Evolutionary conservation across 768 basidiomycete species (phyloP), one percentile per base, ranked within the genome.

Genomic region (Russula earlei): DNA sequence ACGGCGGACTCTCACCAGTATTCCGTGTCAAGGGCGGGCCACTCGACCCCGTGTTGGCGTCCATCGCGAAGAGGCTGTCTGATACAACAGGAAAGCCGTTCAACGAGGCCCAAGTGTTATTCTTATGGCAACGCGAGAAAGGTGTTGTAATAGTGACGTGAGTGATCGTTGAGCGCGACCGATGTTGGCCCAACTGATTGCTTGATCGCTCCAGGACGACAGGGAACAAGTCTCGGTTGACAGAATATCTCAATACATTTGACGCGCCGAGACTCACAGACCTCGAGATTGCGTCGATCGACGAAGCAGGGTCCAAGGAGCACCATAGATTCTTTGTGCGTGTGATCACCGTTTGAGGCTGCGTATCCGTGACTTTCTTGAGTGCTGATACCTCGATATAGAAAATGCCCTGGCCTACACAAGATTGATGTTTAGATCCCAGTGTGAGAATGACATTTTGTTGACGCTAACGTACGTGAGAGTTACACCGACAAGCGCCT

Each of bases 211-310:
- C 31, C 17, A 75, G 75, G 53, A 77, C 75, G 47, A 72, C 69
- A 41, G 65, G 68, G 3, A 77, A 72, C 59, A 66, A 63, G 45
- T 67, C 74, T 33, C 72, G 79, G 7, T 64, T 82, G 12, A 66
- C 72, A 56, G 74, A 77, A 48, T 81, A 80, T 63, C 64, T 81
- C 47, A 72, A 68, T 8, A 72, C 73, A 9, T 71, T 69, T 8
- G 71, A 74, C 52, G 68, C 80, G 7, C 70, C 72, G 47, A 61
- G 59, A 12, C 61, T 71, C 40, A 67, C 65, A 1, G 60, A 56
- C 1, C 64, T 63, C 17, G 69, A 71, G 42, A 64, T 68, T 2
- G 38, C 61, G 27, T 59, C 33, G 9, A 69, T 71, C 37, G 67
- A 65, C 38, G 62, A 62, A 14, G 65, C 61, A 4, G 70, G 70